These are phyloP conservation scores for Ramularia endophylla DNA, from an alignment of 2,329 filamentous ascomycete species.

Conservation along the genomic window DNA sequence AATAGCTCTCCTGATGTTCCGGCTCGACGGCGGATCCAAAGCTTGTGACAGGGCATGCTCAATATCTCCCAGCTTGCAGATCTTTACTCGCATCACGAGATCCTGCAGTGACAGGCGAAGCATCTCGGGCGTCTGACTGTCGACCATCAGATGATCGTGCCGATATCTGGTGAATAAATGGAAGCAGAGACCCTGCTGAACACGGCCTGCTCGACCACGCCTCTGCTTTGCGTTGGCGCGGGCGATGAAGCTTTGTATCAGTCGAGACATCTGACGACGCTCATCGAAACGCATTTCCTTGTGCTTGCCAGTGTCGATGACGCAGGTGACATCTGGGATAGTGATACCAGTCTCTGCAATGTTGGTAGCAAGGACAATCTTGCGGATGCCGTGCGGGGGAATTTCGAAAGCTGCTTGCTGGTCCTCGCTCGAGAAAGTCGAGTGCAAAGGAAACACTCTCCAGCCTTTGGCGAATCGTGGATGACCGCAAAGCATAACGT, in stretches of 20 bases:
- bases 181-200: constrained; percentile 91
- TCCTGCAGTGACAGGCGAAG: constrained; percentile 90
- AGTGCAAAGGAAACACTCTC: constrained; percentile 87
- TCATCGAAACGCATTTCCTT: constrained; percentile 98
- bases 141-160: constrained; percentile 76
- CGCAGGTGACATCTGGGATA: constrained; percentile 94
- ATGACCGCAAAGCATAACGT: constrained; percentile 76
- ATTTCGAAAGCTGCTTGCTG: constrained; percentile 89
- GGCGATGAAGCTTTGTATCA: constrained; percentile 94
- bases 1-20: constrained; percentile 88
- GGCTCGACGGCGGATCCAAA: constrained; percentile 80
- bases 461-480: constrained; percentile 69
- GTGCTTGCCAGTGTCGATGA: constrained; percentile 94
- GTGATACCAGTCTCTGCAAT: constrained; percentile 99
- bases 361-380: constrained; percentile 95
- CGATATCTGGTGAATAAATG: constrained; percentile 89
- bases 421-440: constrained; percentile 90
- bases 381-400: constrained; percentile 73
- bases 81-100: constrained; percentile 91
- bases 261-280: constrained; percentile 77
- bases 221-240: constrained; percentile 93
- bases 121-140: constrained; percentile 96
- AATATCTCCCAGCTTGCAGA: constrained; percentile 90
- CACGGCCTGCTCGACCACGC: constrained; percentile 86
- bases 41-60: constrained; percentile 84